These are phyloP conservation scores for Zychaea mexicana DNA, from an alignment of 371 early-diverging fungal species.

Conservation along the genomic window DNA sequence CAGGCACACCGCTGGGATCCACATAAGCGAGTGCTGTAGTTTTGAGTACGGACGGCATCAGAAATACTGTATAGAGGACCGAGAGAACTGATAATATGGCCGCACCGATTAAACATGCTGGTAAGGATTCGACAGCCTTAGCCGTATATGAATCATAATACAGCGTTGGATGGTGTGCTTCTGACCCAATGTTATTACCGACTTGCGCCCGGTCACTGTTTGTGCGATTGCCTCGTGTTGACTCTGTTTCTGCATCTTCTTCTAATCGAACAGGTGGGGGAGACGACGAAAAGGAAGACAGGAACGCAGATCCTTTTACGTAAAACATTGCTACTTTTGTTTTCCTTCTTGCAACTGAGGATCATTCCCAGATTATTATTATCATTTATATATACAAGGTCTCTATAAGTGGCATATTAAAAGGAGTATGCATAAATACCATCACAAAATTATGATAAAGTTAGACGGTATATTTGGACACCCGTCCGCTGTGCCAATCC, in stretches of 20 bases:
- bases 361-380: neutral
- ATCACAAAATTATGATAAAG: slow-evolving; percentile 5
- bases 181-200: neutral
- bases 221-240: neutral
- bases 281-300: slow-evolving; percentile 25
- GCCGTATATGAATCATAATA: neutral
- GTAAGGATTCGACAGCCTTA: slow-evolving; percentile 4
- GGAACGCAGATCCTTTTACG: slow-evolving; percentile 34
- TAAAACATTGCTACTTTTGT: slow-evolving; percentile 50
- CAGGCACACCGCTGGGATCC: neutral
- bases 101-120: slow-evolving; percentile 2
- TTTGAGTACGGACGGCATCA: slow-evolving; percentile 21
- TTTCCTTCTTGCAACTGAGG: too few species aligned
- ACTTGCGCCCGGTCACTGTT: too few species aligned
- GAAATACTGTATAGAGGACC: slow-evolving; percentile 19
- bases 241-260: neutral
- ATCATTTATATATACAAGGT: neutral
- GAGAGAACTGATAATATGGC: neutral
- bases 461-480: slow-evolving; percentile 41
- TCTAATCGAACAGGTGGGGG: neutral
- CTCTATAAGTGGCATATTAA: neutral
- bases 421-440: slow-evolving; percentile 12
- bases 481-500: slow-evolving; percentile 22
- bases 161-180: neutral
- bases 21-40: slow-evolving; percentile 9